phyloP scores from a whole-genome alignment of 2,329 filamentous ascomycete genomes.

The Exophiala phaeomuriformis region DNA sequence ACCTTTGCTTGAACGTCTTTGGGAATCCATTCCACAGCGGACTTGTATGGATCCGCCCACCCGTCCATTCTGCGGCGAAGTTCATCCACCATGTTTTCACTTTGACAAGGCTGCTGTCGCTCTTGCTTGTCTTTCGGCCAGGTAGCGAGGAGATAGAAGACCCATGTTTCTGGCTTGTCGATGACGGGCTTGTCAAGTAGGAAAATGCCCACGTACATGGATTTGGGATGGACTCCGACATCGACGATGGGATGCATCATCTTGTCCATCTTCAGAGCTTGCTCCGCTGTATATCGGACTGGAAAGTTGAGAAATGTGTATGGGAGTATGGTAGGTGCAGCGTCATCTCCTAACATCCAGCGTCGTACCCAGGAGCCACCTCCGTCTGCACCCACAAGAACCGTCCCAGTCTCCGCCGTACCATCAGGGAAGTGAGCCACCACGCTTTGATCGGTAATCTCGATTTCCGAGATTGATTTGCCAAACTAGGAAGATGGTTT shows the following conservation, averaged over 20 bases:
- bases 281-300: constrained; percentile 17
- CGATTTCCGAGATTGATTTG: constrained; percentile 16
- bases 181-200: constrained; percentile 23
- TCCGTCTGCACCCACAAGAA: constrained; percentile 26
- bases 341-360: constrained; percentile 19
- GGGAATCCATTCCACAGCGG: constrained; percentile 21
- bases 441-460: constrained; percentile 15
- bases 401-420: constrained; percentile 18
- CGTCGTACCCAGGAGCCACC: constrained; percentile 20
- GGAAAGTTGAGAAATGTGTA: constrained; percentile 23
- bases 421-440: constrained; percentile 23
- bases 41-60: constrained; percentile 21
- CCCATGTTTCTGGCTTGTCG: constrained; percentile 22
- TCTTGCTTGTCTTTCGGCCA: constrained; percentile 14
- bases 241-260: constrained; percentile 26
- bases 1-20: constrained; percentile 20
- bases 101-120: not conserved
- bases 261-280: constrained; percentile 24
- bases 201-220: constrained; percentile 22
- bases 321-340: constrained; percentile 7
- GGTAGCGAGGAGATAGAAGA: constrained; percentile 22
- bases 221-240: constrained; percentile 22
- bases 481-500: constrained; percentile 10
- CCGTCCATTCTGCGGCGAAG: constrained; percentile 21
- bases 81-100: constrained; percentile 24